Base-by-base conservation (phyloP, 1,284 basidiomycete species). In the Irpex sp. region DNA sequence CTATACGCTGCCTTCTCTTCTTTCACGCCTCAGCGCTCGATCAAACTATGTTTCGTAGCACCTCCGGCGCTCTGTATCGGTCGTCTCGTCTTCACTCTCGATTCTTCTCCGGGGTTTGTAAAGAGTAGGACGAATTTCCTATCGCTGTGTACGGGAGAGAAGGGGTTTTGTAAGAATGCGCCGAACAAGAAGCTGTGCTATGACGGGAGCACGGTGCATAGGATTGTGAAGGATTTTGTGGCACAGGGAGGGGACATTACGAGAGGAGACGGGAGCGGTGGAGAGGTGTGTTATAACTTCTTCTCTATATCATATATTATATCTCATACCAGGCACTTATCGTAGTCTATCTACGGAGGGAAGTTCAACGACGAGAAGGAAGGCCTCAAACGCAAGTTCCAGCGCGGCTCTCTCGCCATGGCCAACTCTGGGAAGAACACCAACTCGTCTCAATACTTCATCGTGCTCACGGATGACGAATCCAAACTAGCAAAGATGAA, bases 231-330 rank as follows among this genome's bases (percentile, higher is more conserved):
- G 65, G 81, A 74, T 21, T 83, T 82, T 62, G 74, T 82, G 5
- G 81, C 78, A 3, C 82, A 85, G 67, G 81, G 80, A 8, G 81
- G 82, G 2, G 82, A 85, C 66, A 69, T 82, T 49, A 82, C 81
- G n/a, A 70, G 82, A 59, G 76, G 78, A 9, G 82, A 84, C 66
- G 82, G 82, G 34, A 80, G 77, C 57, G 81, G 82, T 4, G 82
- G 82, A 5, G 82, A 84, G 77, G 80, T 80, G 61, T 51, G 76
- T 68, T 2, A 19, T 38, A 40, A 19, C 6, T 54, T 11, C 59
- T 26, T 26, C 21, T 26, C 21, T 26, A 26, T 26, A 26, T 26
- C 21, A 26, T 26, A 26, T 26, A 26, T 26, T 3, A 1, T 26
- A 26, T 26, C 21, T 26, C 21, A 26, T 26, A 26, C 1, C 1